Evolutionary conservation across 805 yeast genomes (phyloP).

Genomic region (Soucietia sequanensis): DNA sequence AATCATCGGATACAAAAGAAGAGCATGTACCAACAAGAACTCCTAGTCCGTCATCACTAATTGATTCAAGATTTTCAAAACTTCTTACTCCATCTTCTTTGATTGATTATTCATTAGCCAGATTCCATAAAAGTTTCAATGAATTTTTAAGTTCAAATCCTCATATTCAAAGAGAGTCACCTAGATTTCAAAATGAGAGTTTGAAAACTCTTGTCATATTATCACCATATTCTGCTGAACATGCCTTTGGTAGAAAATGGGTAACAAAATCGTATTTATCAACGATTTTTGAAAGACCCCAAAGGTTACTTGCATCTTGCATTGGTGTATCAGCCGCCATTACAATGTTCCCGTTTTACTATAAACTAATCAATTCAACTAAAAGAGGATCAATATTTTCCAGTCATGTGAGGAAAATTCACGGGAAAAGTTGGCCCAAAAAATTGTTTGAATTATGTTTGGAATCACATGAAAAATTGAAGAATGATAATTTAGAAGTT

Average conservation of each 20-base stretch:
- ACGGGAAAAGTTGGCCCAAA: constrained; percentile 73
- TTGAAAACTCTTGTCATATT: constrained; percentile 60
- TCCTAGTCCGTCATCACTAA: constrained; percentile 4
- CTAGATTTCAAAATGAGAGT: constrained; percentile 28
- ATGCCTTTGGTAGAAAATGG: constrained; percentile 76
- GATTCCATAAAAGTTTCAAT: constrained; percentile 43
- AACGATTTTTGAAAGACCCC: constrained; percentile 81
- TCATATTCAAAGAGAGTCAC: constrained; percentile 40
- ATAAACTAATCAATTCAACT: constrained; percentile 46
- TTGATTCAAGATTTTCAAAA: constrained; percentile 23
- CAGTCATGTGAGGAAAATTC: constrained; percentile 66
- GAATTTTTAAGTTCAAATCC: constrained; percentile 43
- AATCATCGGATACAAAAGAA: constrained; percentile 4
- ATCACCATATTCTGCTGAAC: constrained; percentile 69
- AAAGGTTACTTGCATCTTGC: constrained; percentile 71
- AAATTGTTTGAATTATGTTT: constrained; percentile 56
- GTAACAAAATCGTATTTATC: constrained; percentile 62
- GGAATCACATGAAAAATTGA: constrained; percentile 55
- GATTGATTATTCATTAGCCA: constrained; percentile 32
- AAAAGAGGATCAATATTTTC: constrained; percentile 49
- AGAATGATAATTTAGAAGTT: constrained; percentile 60
- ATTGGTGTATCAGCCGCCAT: constrained; percentile 76
- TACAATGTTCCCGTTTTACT: constrained; percentile 63
- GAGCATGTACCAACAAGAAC: constrained; percentile 2
- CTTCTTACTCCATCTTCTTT: constrained; percentile 33